Evolutionary conservation across 208 protist species (phyloP), one percentile per base, ranked within the genome.

Genomic region (Novymonas esmeraldas): DNA sequence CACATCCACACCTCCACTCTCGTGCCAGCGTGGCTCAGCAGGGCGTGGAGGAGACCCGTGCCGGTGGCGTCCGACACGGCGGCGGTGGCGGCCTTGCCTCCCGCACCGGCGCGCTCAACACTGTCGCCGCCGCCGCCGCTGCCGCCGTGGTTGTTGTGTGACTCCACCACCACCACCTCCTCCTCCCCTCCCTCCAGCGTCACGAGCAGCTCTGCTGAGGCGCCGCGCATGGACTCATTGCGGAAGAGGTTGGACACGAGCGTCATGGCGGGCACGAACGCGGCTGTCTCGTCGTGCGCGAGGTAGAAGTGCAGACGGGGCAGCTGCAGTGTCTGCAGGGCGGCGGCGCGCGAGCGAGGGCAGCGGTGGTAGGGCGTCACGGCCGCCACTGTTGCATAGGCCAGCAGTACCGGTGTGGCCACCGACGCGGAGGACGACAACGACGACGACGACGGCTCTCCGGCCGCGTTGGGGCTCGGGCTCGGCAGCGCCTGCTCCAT

Each of bases 321-420:
- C 26, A 89, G 70, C 49, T 81, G 61, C 44, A 95, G 67, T 7
- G 73, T 73, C 18, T 73, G 33, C 41, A 81, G 69, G 33, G 89
- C 52, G 36, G 73, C 65, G 2, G 63, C 57, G 56, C 70, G 64
- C 22, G 70, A 77, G 41, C 79, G 79, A 4, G 83, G 73, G 65
- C 87, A 95, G 11, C 90, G 87, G 26, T 70, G 62, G 73, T 95
- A 95, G 36, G 90, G 90, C 22, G 90, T 93, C 16, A 78, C 81
- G 6, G 36, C n/a, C 20, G 85, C 80, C 34, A 89, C 71, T 13
- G 62, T 38, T 28, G 74, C 52, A 46, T 82, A 89, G 7, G 81
- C 62, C 45, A 49, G 58, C 56, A 82, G 70, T 14, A 79, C 64
- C 39, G 67, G 78, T 51, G 61, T 58, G 6, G 49, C 62, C 24